Evolutionary conservation across 805 yeast genomes (phyloP).

Genomic region (Lipomyces kockii): DNA sequence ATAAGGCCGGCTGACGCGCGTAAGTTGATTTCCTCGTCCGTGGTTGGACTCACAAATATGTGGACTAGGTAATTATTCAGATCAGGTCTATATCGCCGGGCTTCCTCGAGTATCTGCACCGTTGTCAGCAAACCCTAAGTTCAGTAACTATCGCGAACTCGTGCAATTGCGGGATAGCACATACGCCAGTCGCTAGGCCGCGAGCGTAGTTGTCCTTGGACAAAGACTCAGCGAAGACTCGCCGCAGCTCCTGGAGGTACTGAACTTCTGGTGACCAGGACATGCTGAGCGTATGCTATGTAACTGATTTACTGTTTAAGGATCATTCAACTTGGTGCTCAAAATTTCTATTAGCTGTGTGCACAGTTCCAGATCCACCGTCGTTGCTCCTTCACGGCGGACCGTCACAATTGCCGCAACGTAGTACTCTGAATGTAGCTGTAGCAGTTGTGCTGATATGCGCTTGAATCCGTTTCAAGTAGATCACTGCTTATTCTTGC

Average conservation of each 20-base stretch:
- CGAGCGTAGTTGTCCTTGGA: slow-evolving; percentile 62
- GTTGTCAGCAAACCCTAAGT: background rate
- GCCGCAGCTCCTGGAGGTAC: slow-evolving; percentile 65
- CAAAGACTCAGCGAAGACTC: slow-evolving; percentile 71
- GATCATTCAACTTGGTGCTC: background rate
- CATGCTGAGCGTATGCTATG: slow-evolving; percentile 10
- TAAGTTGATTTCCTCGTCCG: slow-evolving; percentile 54
- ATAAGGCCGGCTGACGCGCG: slow-evolving; percentile 89
- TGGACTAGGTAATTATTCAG: slow-evolving; percentile 78
- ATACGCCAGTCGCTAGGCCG: slow-evolving; percentile 62
- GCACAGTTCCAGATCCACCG: background rate
- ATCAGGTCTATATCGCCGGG: slow-evolving; percentile 67
- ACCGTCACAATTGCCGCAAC: background rate
- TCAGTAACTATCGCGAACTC: background rate
- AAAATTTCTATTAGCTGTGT: background rate
- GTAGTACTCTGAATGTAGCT: background rate
- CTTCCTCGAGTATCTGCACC: slow-evolving; percentile 61
- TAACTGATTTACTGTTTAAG: background rate
- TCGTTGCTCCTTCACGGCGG: background rate
- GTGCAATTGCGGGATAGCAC: slow-evolving; percentile 6
- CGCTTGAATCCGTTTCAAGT: background rate
- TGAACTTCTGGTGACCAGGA: slow-evolving; percentile 71
- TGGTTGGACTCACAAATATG: slow-evolving; percentile 62
- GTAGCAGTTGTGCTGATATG: background rate
- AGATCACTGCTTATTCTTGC: background rate